Percentiles rank a stretch among this genome's conserved stretches.
Conservation (phyloP, 257 asterid genomes). For the Solanum piurae region DNA sequence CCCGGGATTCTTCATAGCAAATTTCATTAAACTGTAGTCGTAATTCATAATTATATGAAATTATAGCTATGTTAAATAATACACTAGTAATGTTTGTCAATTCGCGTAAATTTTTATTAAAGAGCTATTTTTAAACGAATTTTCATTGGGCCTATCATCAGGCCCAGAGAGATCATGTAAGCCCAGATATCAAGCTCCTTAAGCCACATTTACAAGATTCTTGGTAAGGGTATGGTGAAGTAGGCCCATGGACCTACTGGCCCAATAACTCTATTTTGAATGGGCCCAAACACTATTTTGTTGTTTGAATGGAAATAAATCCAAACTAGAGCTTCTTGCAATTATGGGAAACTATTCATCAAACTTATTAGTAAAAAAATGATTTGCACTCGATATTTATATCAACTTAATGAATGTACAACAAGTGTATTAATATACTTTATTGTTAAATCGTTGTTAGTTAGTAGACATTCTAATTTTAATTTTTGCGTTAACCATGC, state of each 20-base stretch:
- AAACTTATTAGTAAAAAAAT: too few species aligned
- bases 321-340: constrained; percentile 23
- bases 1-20: not conserved
- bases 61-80: not conserved
- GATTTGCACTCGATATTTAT: not conserved
- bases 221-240: constrained; percentile 35
- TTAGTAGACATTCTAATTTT: not conserved
- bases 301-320: constrained; percentile 83
- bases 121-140: too few species aligned
- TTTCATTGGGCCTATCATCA: not conserved
- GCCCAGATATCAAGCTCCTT: constrained; percentile 50
- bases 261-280: constrained; percentile 20
- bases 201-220: constrained; percentile 57
- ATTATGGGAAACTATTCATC: not conserved
- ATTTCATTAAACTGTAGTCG: not conserved
- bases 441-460: not conserved
- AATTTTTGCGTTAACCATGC: not conserved
- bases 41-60: not conserved
- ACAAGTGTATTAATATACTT: not conserved
- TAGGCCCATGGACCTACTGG: not conserved
- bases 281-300: constrained; percentile 88
- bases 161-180: not conserved
- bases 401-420: not conserved
- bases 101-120: too few species aligned
- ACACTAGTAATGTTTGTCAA: too few species aligned